phyloP scores from a whole-genome alignment of 2,329 filamentous ascomycete genomes.

The Nectriaceae sp. region DNA sequence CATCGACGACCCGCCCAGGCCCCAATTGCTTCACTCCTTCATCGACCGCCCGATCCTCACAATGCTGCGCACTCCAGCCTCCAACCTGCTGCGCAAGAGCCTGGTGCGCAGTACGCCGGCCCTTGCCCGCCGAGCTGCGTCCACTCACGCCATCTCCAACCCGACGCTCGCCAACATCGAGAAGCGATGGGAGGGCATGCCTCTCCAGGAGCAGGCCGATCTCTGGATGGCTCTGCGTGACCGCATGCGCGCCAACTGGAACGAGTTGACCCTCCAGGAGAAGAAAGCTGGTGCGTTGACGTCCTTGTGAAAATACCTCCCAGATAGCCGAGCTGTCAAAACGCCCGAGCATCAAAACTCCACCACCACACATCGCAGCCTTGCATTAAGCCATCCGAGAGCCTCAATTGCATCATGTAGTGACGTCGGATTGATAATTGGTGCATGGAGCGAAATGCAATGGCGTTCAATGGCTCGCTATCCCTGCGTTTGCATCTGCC shows the following conservation, averaged over 20 bases:
- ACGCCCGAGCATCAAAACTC: constrained; percentile 8
- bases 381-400: constrained; percentile 16
- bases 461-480: constrained; percentile 11
- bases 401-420: constrained; percentile 30
- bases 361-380: constrained; percentile 18
- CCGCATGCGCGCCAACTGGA: constrained; percentile 98
- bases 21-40: constrained; percentile 35
- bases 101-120: constrained; percentile 48
- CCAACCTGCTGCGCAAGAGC: constrained; percentile 54
- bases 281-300: constrained; percentile 93
- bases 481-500: constrained; percentile 10
- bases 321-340: constrained; percentile 24
- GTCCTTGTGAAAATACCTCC: constrained; percentile 37
- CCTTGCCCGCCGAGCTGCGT: constrained; percentile 55
- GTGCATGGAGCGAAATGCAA: constrained; percentile 13
- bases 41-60: constrained; percentile 24
- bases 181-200: constrained; percentile 98
- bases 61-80: constrained; percentile 58
- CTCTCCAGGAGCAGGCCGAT: constrained; percentile 97
- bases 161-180: constrained; percentile 97
- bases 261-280: constrained; percentile 91
- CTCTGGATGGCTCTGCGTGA: constrained; percentile 98
- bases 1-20: constrained; percentile 22
- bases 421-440: constrained; percentile 22
- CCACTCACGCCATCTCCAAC: constrained; percentile 94